Percentiles rank a stretch among this genome's conserved stretches.
Evolutionary conservation across 176 grass and related monocot genomes (phyloP).

Genomic region (Oryza rufipogon): DNA sequence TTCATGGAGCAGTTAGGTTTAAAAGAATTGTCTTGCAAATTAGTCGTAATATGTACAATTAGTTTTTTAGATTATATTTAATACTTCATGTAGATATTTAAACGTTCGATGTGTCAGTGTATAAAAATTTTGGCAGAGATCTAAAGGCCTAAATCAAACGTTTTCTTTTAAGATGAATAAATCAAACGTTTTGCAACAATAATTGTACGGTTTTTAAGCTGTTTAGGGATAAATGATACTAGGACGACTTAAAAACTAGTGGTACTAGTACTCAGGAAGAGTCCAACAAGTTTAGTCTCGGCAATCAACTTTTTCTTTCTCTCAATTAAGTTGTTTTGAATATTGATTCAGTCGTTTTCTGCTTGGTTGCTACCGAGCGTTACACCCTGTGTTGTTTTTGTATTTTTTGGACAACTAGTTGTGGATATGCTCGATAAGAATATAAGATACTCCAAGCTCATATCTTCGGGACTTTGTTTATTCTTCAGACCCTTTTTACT

Average conservation of each 20-base stretch:
- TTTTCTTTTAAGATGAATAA: not conserved
- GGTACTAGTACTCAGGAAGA: not conserved
- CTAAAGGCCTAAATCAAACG: not conserved
- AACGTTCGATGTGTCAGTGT: too few species aligned
- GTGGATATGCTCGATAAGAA: not conserved
- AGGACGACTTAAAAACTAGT: not conserved
- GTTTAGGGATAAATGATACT: not conserved
- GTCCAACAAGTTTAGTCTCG: not conserved
- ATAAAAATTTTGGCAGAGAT: too few species aligned
- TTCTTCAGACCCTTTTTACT: not conserved
- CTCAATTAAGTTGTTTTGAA: not conserved
- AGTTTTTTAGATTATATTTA: too few species aligned
- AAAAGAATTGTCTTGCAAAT: too few species aligned
- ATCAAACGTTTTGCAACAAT: not conserved
- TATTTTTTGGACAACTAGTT: not conserved
- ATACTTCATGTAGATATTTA: too few species aligned
- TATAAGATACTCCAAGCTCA: not conserved
- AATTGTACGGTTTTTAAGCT: not conserved
- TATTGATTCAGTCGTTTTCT: conserved; percentile 28
- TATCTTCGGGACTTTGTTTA: not conserved
- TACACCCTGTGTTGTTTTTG: not conserved
- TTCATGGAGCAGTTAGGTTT: too few species aligned
- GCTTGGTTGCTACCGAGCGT: conserved; percentile 28
- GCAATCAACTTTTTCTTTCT: not conserved
- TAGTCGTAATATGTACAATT: too few species aligned